Conservation (phyloP, 768 basidiomycete genomes). For the Suillus lakei region DNA sequence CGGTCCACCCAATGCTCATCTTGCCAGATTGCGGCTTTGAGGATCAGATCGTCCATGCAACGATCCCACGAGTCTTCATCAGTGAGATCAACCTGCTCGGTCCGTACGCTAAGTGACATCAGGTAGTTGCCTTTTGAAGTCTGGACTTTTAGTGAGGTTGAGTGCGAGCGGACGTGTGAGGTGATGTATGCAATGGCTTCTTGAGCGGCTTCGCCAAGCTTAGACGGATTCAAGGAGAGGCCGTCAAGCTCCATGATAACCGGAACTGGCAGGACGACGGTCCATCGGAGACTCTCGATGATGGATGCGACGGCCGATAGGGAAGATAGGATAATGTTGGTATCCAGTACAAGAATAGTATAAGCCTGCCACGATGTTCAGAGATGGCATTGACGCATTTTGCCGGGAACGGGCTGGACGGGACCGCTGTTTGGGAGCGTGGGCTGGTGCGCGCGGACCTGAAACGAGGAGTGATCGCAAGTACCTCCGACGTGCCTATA, state of each 20-base stretch:
- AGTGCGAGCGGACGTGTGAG: slow-evolving; percentile 73
- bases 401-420: slow-evolving; percentile 34
- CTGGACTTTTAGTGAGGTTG: slow-evolving; percentile 86
- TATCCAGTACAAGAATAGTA: slow-evolving; percentile 90
- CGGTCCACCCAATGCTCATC: slow-evolving; percentile 91
- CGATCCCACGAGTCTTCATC: slow-evolving; percentile 56
- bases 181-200: slow-evolving; percentile 78
- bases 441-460: slow-evolving; percentile 38
- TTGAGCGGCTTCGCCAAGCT: slow-evolving; percentile 76
- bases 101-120: slow-evolving; percentile 76
- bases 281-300: slow-evolving; percentile 84
- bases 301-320: slow-evolving; percentile 73
- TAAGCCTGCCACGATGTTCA: slow-evolving; percentile 81
- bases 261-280: slow-evolving; percentile 87
- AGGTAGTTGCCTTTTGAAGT: slow-evolving; percentile 96
- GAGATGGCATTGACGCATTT: slow-evolving; percentile 40
- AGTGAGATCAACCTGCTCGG: slow-evolving; percentile 81
- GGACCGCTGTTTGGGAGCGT: slow-evolving; percentile 32
- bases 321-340: slow-evolving; percentile 91
- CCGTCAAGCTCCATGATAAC: slow-evolving; percentile 98
- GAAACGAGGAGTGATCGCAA: slow-evolving; percentile 68
- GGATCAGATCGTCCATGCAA: slow-evolving; percentile 94
- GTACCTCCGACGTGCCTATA: slow-evolving; percentile 74
- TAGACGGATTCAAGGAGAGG: slow-evolving; percentile 64
- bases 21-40: slow-evolving; percentile 93